Evolutionary conservation across 768 basidiomycete genomes (phyloP), one percentile per base, ranked within the genome.

Genomic region (Phaffia australis): DNA sequence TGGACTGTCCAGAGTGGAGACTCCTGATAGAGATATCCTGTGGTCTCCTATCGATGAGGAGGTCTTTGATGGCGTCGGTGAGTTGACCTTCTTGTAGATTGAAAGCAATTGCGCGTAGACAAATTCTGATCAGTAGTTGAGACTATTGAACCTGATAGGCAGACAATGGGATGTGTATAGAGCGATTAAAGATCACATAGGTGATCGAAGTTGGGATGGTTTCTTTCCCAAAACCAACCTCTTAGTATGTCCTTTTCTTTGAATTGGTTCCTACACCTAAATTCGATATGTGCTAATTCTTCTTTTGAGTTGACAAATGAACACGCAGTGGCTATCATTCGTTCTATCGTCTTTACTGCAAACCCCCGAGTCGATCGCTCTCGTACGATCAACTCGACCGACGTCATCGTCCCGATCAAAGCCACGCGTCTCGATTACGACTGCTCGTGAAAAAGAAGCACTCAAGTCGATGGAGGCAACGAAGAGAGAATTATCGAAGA

Each of bases 101-200:
- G 56, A 25, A 52, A 42, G 25, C 21, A 16, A 9, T 30, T 58
- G 55, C 35, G 32, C 58, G 23, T 27, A 50, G 3, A 55, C 47
- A 48, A 32, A 30, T 63, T 14, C 52, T 60, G 48, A 51, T 25
- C 5, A 15, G 1, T 0, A 3, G 32, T 60, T 50, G 18, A 29
- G 19, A 52, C 42, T n/a, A 18, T 7, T 49, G 30, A 19, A 15
- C 42, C 27, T 18, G 25, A 1, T 69, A 88, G 87, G 90, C 14
- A 89, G 91, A 72, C 95, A 98, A 75, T 97, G 90, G 75, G 91
- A 97, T 73, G 80, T 97, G 4, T 99, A 99, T 73, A 83, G 94
- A 52, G 82, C 86, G 77, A 97, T 98, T 89, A 80, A 80, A 58
- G 78, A 79, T 35, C 77, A 84, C 69, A 84, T 83, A 56, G 77